Evolutionary conservation across 208 protist genomes (phyloP).

Genomic region (Novymonas esmeraldas): DNA sequence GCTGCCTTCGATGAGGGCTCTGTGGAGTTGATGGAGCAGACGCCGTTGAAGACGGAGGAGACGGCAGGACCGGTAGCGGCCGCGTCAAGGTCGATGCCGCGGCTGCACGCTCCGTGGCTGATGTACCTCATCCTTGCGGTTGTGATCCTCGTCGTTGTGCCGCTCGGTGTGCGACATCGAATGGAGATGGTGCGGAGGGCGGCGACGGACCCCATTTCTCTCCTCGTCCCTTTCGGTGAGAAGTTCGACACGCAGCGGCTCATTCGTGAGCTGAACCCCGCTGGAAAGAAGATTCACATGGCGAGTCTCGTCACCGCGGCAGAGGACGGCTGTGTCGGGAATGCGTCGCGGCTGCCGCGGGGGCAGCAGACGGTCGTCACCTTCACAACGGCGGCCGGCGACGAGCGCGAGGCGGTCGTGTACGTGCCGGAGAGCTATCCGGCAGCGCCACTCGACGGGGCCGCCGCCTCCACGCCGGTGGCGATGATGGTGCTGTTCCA

Average conservation of each 20-base stretch:
- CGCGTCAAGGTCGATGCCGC: not conserved
- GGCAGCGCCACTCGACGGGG: not conserved
- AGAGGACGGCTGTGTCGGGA: not conserved
- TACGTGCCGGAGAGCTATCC: slow-evolving; percentile 47
- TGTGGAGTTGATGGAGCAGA: not conserved
- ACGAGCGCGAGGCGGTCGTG: slow-evolving; percentile 38
- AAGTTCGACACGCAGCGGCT: not conserved
- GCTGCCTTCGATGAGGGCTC: not conserved
- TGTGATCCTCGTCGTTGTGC: slow-evolving; percentile 7
- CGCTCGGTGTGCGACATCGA: not conserved
- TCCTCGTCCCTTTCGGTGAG: not conserved
- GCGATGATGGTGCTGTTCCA: slow-evolving; percentile 68
- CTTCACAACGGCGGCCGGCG: slow-evolving; percentile 24
- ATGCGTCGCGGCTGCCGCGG: slow-evolving; percentile 25
- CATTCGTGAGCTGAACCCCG: slow-evolving; percentile 1
- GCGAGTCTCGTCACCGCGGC: not conserved
- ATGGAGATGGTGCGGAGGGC: not conserved
- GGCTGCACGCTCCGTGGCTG: not conserved
- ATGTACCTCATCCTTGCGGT: not conserved
- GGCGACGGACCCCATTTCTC: not conserved
- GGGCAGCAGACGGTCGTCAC: slow-evolving; percentile 42
- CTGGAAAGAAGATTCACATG: slow-evolving; percentile 8
- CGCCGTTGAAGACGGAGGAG: not conserved
- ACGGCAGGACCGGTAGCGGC: not conserved
- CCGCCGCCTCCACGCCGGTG: slow-evolving; percentile 1